Conservation (phyloP, 2,329 filamentous ascomycete genomes). For the Diaporthe helianthi region DNA sequence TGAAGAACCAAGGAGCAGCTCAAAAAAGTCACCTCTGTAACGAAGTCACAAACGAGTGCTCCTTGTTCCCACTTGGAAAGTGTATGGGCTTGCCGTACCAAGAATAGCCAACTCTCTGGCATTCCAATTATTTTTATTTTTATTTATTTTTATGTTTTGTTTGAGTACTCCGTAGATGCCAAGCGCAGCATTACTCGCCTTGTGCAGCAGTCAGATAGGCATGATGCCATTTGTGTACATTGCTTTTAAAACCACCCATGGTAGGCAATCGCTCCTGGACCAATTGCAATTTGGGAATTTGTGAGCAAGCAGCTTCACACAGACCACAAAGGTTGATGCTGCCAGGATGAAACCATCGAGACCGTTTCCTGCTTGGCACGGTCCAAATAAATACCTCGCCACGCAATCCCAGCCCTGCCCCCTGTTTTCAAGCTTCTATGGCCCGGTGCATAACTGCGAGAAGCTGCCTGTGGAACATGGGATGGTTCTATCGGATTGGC, state of each 20-base stretch:
- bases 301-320: not conserved
- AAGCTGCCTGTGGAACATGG: constrained; percentile 3
- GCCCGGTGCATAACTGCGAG: not conserved
- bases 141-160: too few species aligned
- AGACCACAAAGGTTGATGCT: not conserved
- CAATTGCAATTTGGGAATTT: not conserved
- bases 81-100: not conserved
- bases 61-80: not conserved
- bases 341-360: not conserved
- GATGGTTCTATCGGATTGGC: constrained; percentile 6
- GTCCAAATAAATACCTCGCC: constrained; percentile 2
- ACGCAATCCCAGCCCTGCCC: not conserved
- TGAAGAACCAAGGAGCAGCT: not conserved
- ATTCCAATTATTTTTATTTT: not conserved
- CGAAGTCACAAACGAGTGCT: not conserved
- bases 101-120: not conserved
- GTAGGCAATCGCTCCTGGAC: not conserved
- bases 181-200: constrained; percentile 24
- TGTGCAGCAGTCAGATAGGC: not conserved
- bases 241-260: not conserved
- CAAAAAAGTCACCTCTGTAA: not conserved
- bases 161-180: too few species aligned
- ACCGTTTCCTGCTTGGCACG: not conserved
- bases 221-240: constrained; percentile 1
- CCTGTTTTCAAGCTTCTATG: not conserved